Base-by-base conservation (phyloP, 176 grass and related monocot genomes). In the Oryza meridionalis region DNA sequence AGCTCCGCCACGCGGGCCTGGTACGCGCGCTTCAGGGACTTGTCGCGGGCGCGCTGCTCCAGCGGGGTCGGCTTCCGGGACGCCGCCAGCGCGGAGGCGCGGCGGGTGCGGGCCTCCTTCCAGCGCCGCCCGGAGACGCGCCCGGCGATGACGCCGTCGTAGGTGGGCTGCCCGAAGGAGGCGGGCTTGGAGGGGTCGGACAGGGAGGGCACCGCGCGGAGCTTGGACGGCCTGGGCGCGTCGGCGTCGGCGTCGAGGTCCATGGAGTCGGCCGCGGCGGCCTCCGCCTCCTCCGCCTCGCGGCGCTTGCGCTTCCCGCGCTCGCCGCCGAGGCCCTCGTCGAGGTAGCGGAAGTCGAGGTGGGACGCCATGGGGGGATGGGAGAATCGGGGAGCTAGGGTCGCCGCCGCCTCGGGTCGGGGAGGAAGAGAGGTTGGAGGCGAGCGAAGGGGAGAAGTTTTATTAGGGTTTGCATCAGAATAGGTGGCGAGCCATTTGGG, bases 291-390 rank as follows among this genome's bases (percentile, higher is more conserved):
- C 45, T 69, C 73, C 44, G 75, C 72, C 13, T 85, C 81, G 17
- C 84, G 63, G 53, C 91, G 93, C 84, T 94, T 92, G 79, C 92
- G 90, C 91, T 98, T 98, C 75, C 86, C 90, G 87, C 86, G 92
- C 68, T 77, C 87, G 47, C 95, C 92, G 80, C 95, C 95, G 51
- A 98, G 91, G 63, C 92, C 91, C 81, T 98, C 96, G 45, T 98
- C 96, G 1, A 98, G 93, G 92, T 83, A 93, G 49, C 96, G 96
- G 73, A 98, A 98, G 72, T 98, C 95, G 51, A 98, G 76, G 62
- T 86, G 90, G 45, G 75, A 98, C 4, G 92, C 95, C 95, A 98
- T 98, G 63, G 81, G 81, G 27, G n/a, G 58, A 19, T 25, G 26
- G n/a, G 17, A 53, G 22, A 40, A 45, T 22, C 24, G 21, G 38